Percentiles rank a stretch among this genome's conserved stretches.
phyloP scores from a whole-genome alignment of 495 filamentous ascomycete species.

The Trichoderma parareesei region DNA sequence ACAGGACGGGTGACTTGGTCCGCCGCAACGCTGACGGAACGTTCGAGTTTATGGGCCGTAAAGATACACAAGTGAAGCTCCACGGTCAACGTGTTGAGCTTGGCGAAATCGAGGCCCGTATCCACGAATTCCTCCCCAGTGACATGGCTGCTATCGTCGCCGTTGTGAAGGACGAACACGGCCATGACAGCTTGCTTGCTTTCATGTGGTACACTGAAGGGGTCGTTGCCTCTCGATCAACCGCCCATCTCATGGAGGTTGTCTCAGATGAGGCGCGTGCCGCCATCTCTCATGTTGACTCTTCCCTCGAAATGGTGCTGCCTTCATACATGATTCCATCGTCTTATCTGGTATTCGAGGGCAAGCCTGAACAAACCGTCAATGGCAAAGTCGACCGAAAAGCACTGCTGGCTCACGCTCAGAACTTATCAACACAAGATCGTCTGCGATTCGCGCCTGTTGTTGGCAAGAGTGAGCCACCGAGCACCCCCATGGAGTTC shows the following conservation, averaged over 20 bases:
- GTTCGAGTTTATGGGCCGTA: slow-evolving; percentile 34
- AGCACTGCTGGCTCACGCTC: slow-evolving; percentile 32
- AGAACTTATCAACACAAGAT: slow-evolving; percentile 24
- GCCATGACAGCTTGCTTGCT: background rate
- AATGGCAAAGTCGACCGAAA: slow-evolving; percentile 58
- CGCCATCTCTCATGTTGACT: background rate
- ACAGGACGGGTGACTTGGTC: slow-evolving; percentile 37
- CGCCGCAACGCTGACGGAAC: slow-evolving; percentile 36
- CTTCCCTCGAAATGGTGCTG: background rate
- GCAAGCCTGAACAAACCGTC: slow-evolving; percentile 16
- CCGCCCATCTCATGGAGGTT: background rate
- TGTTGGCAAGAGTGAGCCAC: slow-evolving; percentile 16
- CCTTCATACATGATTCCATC: slow-evolving; percentile 10
- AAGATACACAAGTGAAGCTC: slow-evolving; percentile 48
- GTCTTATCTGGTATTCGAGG: background rate
- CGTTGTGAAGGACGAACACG: background rate
- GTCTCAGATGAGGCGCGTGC: background rate
- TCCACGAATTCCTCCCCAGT: slow-evolving; percentile 16
- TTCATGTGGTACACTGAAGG: slow-evolving; percentile 2
- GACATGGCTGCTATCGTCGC: slow-evolving; percentile 4
- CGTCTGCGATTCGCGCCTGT: slow-evolving; percentile 21
- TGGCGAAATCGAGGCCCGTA: slow-evolving; percentile 47
- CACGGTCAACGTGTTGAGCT: slow-evolving; percentile 59
- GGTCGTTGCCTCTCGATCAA: background rate
- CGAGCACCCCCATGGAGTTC: slow-evolving; percentile 25